Percentiles rank a stretch among this genome's conserved stretches.
Evolutionary conservation across 2,329 filamentous ascomycete genomes (phyloP).

Genomic region (Sporothrix dimorphospora): DNA sequence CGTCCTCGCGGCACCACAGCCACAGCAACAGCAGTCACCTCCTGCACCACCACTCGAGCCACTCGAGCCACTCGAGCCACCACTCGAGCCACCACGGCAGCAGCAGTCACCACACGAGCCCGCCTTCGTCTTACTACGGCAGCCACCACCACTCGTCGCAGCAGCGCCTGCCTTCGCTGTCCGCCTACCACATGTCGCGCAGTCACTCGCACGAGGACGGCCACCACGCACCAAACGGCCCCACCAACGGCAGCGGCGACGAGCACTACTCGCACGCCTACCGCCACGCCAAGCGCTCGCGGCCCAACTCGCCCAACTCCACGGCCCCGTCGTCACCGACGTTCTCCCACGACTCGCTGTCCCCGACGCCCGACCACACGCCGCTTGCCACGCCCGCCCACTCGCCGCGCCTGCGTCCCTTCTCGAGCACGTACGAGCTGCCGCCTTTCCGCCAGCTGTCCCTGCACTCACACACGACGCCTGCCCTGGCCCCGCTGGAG

Average conservation of each 20-base stretch:
- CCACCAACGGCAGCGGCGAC: constrained; percentile 56
- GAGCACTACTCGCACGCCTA: constrained; percentile 72
- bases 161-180: constrained; percentile 72
- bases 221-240: constrained; percentile 23
- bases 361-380: constrained; percentile 96
- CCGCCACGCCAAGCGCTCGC: constrained; percentile 80
- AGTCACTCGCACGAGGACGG: constrained; percentile 78
- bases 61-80: constrained; percentile 17
- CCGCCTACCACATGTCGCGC: constrained; percentile 92
- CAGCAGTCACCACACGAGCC: constrained; percentile 32
- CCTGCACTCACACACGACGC: constrained; percentile 53
- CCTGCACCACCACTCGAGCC: constrained; percentile 38
- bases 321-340: constrained; percentile 95
- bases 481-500: constrained; percentile 62
- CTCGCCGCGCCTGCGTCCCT: constrained; percentile 85
- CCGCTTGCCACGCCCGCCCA: constrained; percentile 96
- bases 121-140: constrained; percentile 50
- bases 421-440: constrained; percentile 74
- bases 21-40: constrained; percentile 45
- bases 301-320: constrained; percentile 92
- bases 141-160: constrained; percentile 53
- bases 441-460: constrained; percentile 76
- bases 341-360: constrained; percentile 93
- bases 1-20: constrained; percentile 54
- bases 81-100: constrained; percentile 13